Base-by-base conservation (phyloP, 2,329 filamentous ascomycete species). In the Penicillium sp. region DNA sequence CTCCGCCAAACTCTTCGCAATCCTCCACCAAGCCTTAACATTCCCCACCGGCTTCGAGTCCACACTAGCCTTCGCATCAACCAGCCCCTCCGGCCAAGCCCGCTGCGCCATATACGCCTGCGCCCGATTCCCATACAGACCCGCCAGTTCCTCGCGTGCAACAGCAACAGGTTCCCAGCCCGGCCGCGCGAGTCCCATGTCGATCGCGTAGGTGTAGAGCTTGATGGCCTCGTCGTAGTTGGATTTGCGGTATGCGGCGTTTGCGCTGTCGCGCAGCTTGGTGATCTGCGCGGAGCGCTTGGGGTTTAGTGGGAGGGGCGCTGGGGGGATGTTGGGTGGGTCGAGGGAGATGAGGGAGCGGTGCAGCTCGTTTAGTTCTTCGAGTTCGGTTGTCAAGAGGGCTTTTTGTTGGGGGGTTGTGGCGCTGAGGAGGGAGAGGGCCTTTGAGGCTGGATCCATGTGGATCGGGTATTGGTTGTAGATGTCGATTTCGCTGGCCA, bases 11-110 rank as follows among this genome's bases (percentile, higher is more conserved):
- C 91, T 95, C 77, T 86, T 86, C 9, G 90, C 94, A 58, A 90
- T 81, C 58, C 94, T 82, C 88, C 91, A 97, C 91, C 93, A 97
- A 0, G 87, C 92, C 84, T 97, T 97, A 1, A 90, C 86, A 73
- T 99, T 97, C 38, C 89, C 92, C 40, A 88, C 83, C 62, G 86
- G 84, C 81, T 93, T 92, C 59, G 91, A 87, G 80, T 96, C 92
- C 42, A 96, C 88, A 71, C 90, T 94, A 29, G 86, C 84, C 78
- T 95, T 89, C 4, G 92, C 92, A 75, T 99, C 94, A 5, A 91
- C 82, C n/a, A 88, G 84, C 5, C 86, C 94, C 77, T 94, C 91
- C 0, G 90, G 83, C 92, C 93, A 97, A 63, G 83, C 83, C 75
- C 87, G 84, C 73, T 58, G 77, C 16, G 86, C 87, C 88, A 97